phyloP scores from a whole-genome alignment of 2,329 filamentous ascomycete species.

The Rhynchosporium agropyri region DNA sequence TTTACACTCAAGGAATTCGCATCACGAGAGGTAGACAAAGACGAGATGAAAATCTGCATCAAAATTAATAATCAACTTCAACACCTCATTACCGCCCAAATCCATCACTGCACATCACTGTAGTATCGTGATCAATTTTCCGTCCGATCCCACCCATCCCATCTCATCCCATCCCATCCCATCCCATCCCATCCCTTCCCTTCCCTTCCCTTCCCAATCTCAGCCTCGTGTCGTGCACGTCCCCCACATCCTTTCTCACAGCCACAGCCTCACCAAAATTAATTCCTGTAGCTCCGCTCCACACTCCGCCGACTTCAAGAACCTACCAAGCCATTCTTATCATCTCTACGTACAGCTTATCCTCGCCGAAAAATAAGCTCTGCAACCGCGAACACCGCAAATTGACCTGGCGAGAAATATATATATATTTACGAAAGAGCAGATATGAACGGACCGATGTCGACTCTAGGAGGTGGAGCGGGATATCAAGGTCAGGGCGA shows the following conservation, averaged over 20 bases:
- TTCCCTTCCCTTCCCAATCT: not conserved
- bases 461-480: conserved; percentile 22
- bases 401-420: no score
- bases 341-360: not conserved
- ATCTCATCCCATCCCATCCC: not conserved
- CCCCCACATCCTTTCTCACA: no score
- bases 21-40: no score
- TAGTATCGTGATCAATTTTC: no score
- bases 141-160: not conserved
- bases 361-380: not conserved
- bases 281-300: not conserved
- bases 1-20: no score
- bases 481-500: conserved; percentile 20
- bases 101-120: not conserved
- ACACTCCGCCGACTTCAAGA: not conserved
- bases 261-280: not conserved
- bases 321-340: not conserved
- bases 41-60: no score
- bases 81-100: not conserved
- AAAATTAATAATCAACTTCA: no score
- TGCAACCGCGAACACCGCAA: not conserved
- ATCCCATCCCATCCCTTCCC: not conserved
- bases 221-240: not conserved
- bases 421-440: not conserved
- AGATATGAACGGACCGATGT: conserved; percentile 38